Conservation (phyloP, 2,329 filamentous ascomycete genomes). For the Cladosporium sp. region DNA sequence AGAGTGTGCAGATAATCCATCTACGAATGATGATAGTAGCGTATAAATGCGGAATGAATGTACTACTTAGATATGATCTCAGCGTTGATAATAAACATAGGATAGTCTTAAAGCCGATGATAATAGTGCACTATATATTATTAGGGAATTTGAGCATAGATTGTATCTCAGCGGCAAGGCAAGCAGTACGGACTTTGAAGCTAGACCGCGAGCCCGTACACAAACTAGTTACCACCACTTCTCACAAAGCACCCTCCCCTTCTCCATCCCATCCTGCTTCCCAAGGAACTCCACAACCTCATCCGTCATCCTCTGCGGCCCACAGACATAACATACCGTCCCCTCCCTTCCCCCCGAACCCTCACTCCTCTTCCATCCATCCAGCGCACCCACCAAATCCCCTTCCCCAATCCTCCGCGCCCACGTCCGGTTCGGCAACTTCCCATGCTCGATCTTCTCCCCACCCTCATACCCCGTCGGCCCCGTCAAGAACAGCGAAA, state of each 20-base stretch:
- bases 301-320: slow-evolving; percentile 53
- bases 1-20: too few relatives aligned
- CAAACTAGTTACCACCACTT: slow-evolving; percentile 51
- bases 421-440: slow-evolving; percentile 35
- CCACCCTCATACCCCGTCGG: slow-evolving; percentile 27
- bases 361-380: slow-evolving; percentile 34
- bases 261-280: slow-evolving; percentile 41
- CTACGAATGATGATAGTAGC: too few relatives aligned
- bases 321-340: slow-evolving; percentile 52
- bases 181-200: too few relatives aligned
- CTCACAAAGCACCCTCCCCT: slow-evolving; percentile 49
- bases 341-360: slow-evolving; percentile 35
- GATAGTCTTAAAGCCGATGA: too few relatives aligned
- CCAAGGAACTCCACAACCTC: slow-evolving; percentile 45
- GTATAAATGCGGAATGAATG: too few relatives aligned
- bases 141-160: too few relatives aligned
- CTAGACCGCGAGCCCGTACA: too few relatives aligned
- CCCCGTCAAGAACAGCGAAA: slow-evolving; percentile 38
- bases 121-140: too few relatives aligned
- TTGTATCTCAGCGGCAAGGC: too few relatives aligned
- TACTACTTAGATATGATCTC: too few relatives aligned
- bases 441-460: slow-evolving; percentile 32
- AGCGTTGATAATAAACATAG: too few relatives aligned
- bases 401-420: slow-evolving; percentile 33
- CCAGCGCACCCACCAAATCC: slow-evolving; percentile 45